phyloP scores from a whole-genome alignment of 129 eudicot genomes.

The Smallanthus sonchifolius region DNA sequence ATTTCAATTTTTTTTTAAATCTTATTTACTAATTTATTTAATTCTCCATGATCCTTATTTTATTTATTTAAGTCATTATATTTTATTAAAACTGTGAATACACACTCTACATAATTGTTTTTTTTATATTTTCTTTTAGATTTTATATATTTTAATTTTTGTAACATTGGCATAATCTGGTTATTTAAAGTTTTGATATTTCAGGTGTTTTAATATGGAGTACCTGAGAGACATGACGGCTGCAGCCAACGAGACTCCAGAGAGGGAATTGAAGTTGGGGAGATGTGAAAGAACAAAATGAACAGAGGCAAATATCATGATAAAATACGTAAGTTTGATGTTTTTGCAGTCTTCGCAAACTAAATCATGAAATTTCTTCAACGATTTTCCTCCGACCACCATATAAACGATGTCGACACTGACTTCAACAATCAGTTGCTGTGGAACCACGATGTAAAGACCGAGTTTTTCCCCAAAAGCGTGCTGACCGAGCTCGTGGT shows the following conservation, averaged over 20 bases:
- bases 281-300: conserved; percentile 70
- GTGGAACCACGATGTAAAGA: conserved; percentile 51
- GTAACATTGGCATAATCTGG: too few relatives aligned
- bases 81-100: too few relatives aligned
- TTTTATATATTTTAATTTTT: too few relatives aligned
- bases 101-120: too few relatives aligned
- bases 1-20: too few relatives aligned
- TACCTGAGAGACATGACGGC: conserved; percentile 73
- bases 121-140: too few relatives aligned
- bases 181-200: too few relatives aligned
- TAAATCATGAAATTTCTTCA: conserved; percentile 32
- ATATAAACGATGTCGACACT: conserved; percentile 48
- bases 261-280: conserved; percentile 54
- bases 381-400: conserved; percentile 58
- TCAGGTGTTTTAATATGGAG: background rate
- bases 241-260: conserved; percentile 58
- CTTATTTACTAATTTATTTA: too few relatives aligned
- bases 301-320: conserved; percentile 66
- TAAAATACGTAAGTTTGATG: conserved; percentile 51
- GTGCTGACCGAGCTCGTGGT: conserved; percentile 58
- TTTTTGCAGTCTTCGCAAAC: conserved; percentile 32
- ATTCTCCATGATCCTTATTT: too few relatives aligned
- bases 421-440: conserved; percentile 47
- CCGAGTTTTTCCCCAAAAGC: conserved; percentile 62
- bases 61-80: too few relatives aligned